Conservation (phyloP, 106 monocot species). For the Dioscorea dumetorum region DNA sequence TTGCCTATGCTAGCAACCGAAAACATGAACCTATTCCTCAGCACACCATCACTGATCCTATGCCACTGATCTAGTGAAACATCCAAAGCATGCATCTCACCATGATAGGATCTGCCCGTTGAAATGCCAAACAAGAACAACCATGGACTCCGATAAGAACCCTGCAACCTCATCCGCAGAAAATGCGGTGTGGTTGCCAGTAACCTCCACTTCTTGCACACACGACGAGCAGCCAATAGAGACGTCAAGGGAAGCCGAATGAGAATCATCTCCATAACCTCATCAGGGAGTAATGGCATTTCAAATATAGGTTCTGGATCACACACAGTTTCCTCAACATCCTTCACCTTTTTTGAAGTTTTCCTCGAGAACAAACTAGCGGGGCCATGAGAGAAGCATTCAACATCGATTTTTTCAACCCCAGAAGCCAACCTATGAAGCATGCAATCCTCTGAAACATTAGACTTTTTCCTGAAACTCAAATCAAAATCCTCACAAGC, state of each 20-base stretch:
- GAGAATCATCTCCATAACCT: constrained; percentile 68
- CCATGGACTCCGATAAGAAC: constrained; percentile 34
- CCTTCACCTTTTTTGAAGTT: constrained; percentile 28
- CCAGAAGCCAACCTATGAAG: constrained; percentile 1
- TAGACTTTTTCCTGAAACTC: constrained; percentile 9
- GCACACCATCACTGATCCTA: constrained; percentile 21
- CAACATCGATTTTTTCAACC: constrained; percentile 15
- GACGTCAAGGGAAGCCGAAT: constrained; percentile 46
- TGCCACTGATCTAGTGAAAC: constrained; percentile 47
- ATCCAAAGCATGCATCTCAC: constrained; percentile 69
- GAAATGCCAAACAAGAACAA: constrained; percentile 69
- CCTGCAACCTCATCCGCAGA: constrained; percentile 28
- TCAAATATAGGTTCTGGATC: no score
- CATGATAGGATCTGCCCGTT: constrained; percentile 21
- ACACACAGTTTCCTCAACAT: background rate
- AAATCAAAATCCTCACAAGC: constrained; percentile 58
- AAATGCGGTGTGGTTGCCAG: constrained; percentile 53
- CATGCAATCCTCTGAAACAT: constrained; percentile 22
- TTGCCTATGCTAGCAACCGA: constrained; percentile 46
- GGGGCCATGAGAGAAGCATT: constrained; percentile 34
- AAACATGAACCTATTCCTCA: constrained; percentile 46
- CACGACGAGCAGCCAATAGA: constrained; percentile 47
- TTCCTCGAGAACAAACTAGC: constrained; percentile 33
- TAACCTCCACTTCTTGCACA: constrained; percentile 70
- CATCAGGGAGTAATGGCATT: constrained; percentile 47